Base-by-base conservation (phyloP, 129 eudicot genomes). In the Flaveria linearis region DNA sequence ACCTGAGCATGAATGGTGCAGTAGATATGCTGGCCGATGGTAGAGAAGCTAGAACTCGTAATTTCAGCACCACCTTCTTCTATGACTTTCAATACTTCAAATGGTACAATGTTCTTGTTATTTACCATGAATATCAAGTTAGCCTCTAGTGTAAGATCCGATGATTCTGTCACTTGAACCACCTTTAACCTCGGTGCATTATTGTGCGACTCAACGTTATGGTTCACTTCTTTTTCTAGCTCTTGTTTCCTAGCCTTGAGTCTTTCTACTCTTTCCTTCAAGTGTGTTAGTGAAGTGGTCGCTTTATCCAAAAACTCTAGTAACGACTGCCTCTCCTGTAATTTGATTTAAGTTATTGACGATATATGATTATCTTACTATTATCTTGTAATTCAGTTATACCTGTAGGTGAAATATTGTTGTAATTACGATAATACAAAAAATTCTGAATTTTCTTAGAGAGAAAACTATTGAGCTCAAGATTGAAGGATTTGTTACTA, bases 1-100 rank as follows among this genome's bases (percentile, higher is more conserved):
- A 74, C 78, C 78, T 74, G 60, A 61, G 78, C 78, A 61, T 74
- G 71, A 33, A 74, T 61, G 78, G 70, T 74, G 20, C 78, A 74
- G 26, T 61, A 74, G 47, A 45, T 74, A 14, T 9, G 78, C 8
- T 61, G 7, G 36, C 71, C 78, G 4, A 61, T 28, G 3, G 70
- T 74, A 33, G 23, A 61, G 33, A 74, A 74, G 20, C 42, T 74
- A 16, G 78, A 74, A 39, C 57, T 60, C 13, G n/a, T 60, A 42
- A 74, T 43, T 43, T 60, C 69, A 43, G 78, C 78, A 74, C 78
- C 78, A 61, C 78, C 78, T 60, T 74, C 18, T 30, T 74, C 71
- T 45, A 74, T 74, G 18, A 62, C 71, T 22, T 56, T 61, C 46
- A 74, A 46, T 0, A 74, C 69, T 49, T 60, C 45, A 61, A 45